Base-by-base conservation (phyloP, 1,284 basidiomycete genomes). In the Polyporus tsugae region DNA sequence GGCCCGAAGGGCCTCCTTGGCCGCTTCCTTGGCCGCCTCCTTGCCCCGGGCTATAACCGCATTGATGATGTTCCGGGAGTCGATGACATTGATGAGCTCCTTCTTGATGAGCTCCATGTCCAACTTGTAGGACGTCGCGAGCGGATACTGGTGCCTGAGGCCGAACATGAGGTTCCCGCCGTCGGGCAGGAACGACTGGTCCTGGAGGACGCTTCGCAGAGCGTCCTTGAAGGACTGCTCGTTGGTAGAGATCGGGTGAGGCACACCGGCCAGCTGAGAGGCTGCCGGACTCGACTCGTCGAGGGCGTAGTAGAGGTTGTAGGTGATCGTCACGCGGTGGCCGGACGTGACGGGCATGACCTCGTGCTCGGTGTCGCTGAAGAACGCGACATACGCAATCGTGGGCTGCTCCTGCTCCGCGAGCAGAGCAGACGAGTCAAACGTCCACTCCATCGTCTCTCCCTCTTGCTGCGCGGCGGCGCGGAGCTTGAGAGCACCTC, bases 291-390 rank as follows among this genome's bases (percentile, higher is more conserved):
- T 66, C 65, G 22, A 41, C 6, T 36, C 49, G 25, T 2, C 42
- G 49, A 53, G 17, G 13, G 70, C 60, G 63, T 76, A 75, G 64
- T 77, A 80, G 46, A 82, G 77, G 73, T 83, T 81, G 74, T 81
- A 85, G 0, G 83, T 83, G 36, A 87, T 68, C 2, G 83, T 85
- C 39, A 86, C 76, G 4, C 73, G 69, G 64, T 80, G 78, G 0
- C 86, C 85, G 0, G 78, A 78, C 6, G 66, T 74, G 13, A 87
- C 83, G 0, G 77, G 78, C 1, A 75, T 53, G 19, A 87, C 82
- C 70, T 86, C 84, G 72, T 86, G 83, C 68, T 83, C 82, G 69
- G 83, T 78, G 73, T 85, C 83, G 66, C 82, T 80, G 77, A 78
- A 85, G 71, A 86, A 83, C 0, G 80, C 80, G 60, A 78, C 74